Percentiles rank a stretch among this genome's conserved stretches.
These are phyloP conservation scores for Solanum clarkiae DNA, from an alignment of 257 asterid species.

Conservation along the genomic window DNA sequence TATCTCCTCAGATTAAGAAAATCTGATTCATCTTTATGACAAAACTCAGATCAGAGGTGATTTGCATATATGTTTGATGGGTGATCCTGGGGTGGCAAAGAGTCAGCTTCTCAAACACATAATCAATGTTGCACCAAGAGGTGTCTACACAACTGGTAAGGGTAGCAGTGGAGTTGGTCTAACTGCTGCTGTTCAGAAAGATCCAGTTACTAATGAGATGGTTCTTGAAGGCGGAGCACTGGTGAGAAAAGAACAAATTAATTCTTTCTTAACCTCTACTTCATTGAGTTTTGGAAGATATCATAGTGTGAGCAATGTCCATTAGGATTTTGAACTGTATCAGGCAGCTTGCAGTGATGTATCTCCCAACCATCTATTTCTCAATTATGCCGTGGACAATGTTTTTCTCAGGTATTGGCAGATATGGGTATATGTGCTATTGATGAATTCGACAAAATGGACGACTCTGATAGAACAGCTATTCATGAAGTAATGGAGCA, in stretches of 20 bases:
- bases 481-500: constrained; percentile 99
- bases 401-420: constrained; percentile 60
- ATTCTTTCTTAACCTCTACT: neutral
- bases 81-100: constrained; percentile 99
- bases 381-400: neutral
- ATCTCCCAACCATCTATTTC: neutral
- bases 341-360: neutral
- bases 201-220: constrained; percentile 94
- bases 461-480: constrained; percentile 92
- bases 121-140: constrained; percentile 93
- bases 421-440: constrained; percentile 99
- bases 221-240: constrained; percentile 98
- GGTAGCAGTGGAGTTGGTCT: constrained; percentile 99
- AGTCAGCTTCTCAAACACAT: constrained; percentile 98
- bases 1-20: neutral
- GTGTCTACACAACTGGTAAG: constrained; percentile 90
- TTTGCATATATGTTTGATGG: constrained; percentile 74
- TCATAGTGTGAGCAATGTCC: neutral
- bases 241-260: constrained; percentile 33
- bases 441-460: constrained; percentile 98
- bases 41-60: constrained; percentile 71
- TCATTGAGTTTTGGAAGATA: neutral
- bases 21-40: neutral
- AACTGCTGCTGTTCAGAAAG: constrained; percentile 98
- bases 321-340: neutral